Percentiles rank a stretch among this genome's conserved stretches.
Evolutionary conservation across 805 yeast genomes (phyloP).

Genomic region (Saccharomycopsis synnaedendra): DNA sequence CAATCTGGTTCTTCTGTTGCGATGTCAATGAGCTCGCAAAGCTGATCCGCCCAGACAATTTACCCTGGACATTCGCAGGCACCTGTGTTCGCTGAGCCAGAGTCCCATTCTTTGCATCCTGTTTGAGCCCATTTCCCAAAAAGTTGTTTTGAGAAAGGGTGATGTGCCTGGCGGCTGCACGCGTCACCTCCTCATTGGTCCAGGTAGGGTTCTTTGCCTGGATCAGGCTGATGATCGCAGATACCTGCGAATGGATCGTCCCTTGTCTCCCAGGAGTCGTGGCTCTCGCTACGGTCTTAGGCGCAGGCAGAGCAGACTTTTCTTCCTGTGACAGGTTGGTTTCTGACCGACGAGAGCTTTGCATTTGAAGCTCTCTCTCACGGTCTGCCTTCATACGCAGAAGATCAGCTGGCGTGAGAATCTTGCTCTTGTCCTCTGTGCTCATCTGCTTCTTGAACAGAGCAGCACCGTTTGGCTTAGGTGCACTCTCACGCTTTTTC

Average conservation of each 20-base stretch:
- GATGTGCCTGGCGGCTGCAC: slow-evolving; percentile 52
- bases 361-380: slow-evolving; percentile 60
- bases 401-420: slow-evolving; percentile 74
- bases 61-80: neutral
- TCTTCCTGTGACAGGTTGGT: neutral
- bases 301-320: neutral
- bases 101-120: neutral
- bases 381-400: slow-evolving; percentile 75
- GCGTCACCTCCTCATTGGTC: slow-evolving; percentile 53
- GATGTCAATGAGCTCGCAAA: slow-evolving; percentile 10
- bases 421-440: slow-evolving; percentile 30
- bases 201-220: slow-evolving; percentile 55
- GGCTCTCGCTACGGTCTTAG: neutral
- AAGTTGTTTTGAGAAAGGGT: slow-evolving; percentile 35
- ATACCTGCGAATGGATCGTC: slow-evolving; percentile 38
- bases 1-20: slow-evolving; percentile 9
- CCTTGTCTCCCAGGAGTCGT: neutral
- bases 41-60: neutral
- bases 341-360: slow-evolving; percentile 2
- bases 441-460: slow-evolving; percentile 29
- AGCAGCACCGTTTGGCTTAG: slow-evolving; percentile 39
- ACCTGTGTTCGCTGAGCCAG: neutral
- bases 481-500: slow-evolving; percentile 76
- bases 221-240: slow-evolving; percentile 52
- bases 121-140: neutral